phyloP scores from a whole-genome alignment of 805 yeast genomes.

The Saturnispora hagleri region DNA sequence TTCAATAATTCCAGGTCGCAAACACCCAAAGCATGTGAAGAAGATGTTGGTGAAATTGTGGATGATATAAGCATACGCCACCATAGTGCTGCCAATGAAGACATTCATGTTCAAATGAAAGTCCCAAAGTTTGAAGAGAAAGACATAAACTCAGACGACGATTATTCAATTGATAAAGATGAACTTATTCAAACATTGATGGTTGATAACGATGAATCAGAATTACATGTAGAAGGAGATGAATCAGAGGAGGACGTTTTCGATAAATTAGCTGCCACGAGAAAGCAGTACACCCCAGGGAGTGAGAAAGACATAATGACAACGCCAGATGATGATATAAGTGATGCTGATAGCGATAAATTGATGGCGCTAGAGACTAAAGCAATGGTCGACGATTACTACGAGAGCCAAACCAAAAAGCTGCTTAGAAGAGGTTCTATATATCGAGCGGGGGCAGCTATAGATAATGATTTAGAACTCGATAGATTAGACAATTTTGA shows the following conservation, averaged over 20 bases:
- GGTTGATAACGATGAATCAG: conserved; percentile 31
- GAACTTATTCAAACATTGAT: conserved; percentile 33
- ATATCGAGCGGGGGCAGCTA: conserved; percentile 28
- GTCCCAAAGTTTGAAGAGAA: conserved; percentile 44
- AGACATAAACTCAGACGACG: conserved; percentile 47
- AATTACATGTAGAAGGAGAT: conserved; percentile 27
- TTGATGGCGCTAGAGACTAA: conserved; percentile 34
- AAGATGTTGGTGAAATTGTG: conserved; percentile 55
- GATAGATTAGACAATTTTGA: conserved; percentile 14
- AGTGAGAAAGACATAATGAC: conserved; percentile 15
- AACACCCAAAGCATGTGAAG: conserved; percentile 37
- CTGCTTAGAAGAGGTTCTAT: conserved; percentile 13
- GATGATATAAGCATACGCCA: conserved; percentile 9
- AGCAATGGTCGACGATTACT: conserved; percentile 33
- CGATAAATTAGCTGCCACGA: conserved; percentile 13
- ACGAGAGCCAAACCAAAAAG: conserved; percentile 13
- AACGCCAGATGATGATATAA: conserved; percentile 1
- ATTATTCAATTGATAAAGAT: conserved; percentile 48
- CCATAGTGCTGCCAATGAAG: conserved; percentile 13
- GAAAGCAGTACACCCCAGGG: conserved; percentile 7
- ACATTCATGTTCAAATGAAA: conserved; percentile 28
- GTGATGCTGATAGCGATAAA: conserved; percentile 25
- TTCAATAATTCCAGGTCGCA: conserved; percentile 10
- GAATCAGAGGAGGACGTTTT: conserved; percentile 31
- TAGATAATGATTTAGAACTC: conserved; percentile 25